phyloP scores from a whole-genome alignment of 495 filamentous ascomycete species.

The Aspergillus asperescens region DNA sequence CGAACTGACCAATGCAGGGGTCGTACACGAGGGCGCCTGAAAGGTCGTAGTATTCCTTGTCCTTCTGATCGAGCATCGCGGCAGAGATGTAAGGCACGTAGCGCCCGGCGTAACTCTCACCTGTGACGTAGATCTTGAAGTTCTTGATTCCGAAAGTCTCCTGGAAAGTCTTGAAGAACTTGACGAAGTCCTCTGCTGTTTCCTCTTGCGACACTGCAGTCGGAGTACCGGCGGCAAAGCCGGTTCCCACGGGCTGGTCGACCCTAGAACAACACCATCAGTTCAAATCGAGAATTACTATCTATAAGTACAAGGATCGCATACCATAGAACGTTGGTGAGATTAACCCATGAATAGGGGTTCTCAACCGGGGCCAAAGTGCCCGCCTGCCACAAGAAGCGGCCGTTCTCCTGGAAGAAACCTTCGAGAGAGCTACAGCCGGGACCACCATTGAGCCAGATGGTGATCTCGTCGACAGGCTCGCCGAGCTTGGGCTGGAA shows the following conservation, averaged over 20 bases:
- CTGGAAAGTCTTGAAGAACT: conserved; percentile 62
- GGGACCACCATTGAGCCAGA: conserved; percentile 68
- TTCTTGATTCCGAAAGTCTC: conserved; percentile 55
- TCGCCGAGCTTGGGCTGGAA: conserved; percentile 45
- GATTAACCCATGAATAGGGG: conserved; percentile 60
- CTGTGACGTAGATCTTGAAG: conserved; percentile 57
- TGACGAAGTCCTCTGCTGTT: conserved; percentile 53
- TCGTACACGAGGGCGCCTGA: conserved; percentile 39
- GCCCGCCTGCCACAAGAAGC: conserved; percentile 58
- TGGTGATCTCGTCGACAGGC: conserved; percentile 61
- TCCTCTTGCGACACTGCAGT: conserved; percentile 51
- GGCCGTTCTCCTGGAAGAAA: conserved; percentile 63
- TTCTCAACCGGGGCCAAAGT: conserved; percentile 54
- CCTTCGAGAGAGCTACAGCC: conserved; percentile 64
- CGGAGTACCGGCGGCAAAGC: conserved; percentile 52
- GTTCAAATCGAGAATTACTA: neutral
- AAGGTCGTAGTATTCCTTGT: conserved; percentile 46
- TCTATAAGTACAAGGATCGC: neutral
- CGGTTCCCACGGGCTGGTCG: conserved; percentile 53
- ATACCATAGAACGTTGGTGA: conserved; percentile 60
- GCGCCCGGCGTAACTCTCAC: conserved; percentile 54
- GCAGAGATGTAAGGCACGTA: conserved; percentile 54
- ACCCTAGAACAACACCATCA: conserved; percentile 26
- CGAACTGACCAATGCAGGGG: conserved; percentile 39
- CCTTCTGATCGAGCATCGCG: conserved; percentile 46